Conservation (phyloP, 306 rosid genomes). For the Fagus crenata region DNA sequence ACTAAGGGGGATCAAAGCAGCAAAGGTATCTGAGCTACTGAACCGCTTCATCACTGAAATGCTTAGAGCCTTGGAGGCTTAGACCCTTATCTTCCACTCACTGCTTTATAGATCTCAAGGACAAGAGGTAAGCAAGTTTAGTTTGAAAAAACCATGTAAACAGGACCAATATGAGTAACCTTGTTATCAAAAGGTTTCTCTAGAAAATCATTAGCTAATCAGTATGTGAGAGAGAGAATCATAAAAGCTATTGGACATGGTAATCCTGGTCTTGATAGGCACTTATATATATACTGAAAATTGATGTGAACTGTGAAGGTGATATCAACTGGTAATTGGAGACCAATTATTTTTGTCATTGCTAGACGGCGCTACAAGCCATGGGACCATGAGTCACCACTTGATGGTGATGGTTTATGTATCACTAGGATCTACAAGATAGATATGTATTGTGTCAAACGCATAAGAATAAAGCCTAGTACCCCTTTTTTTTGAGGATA, state of each 20-base stretch:
- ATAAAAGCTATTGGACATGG: background rate
- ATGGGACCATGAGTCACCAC: too few relatives aligned
- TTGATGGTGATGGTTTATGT: too few relatives aligned
- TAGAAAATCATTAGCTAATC: background rate
- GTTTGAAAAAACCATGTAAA: background rate
- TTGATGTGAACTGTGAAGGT: too few relatives aligned
- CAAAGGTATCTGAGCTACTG: slow-evolving; percentile 40
- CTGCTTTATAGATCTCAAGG: background rate
- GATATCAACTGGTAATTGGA: too few relatives aligned
- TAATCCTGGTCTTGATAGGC: background rate
- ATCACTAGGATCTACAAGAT: too few relatives aligned
- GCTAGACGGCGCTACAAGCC: too few relatives aligned
- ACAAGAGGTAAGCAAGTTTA: background rate
- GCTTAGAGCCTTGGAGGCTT: background rate
- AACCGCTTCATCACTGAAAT: slow-evolving; percentile 51
- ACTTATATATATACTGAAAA: background rate
- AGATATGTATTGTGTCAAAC: too few relatives aligned
- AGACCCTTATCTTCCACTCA: slow-evolving; percentile 16
- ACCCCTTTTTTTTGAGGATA: too few relatives aligned
- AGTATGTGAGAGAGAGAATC: background rate
- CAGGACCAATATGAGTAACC: background rate
- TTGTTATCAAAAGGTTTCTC: background rate
- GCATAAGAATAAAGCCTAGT: too few relatives aligned
- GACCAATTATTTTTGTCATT: too few relatives aligned
- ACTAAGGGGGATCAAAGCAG: slow-evolving; percentile 44